phyloP scores from a whole-genome alignment of 257 asterid species.

The Solanum tarapatanum region DNA sequence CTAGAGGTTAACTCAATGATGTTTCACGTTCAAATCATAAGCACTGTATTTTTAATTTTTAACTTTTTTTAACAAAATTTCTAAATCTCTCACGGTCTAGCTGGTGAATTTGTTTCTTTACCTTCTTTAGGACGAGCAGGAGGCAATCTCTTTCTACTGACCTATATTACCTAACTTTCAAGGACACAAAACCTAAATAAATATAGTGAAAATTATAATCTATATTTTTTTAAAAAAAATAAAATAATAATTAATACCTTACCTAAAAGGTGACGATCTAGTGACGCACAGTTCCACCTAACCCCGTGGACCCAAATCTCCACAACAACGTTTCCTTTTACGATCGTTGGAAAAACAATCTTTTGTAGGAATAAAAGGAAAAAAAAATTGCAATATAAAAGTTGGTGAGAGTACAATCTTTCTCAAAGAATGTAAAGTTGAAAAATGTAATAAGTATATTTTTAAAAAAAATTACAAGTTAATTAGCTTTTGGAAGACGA shows the following conservation, averaged over 20 bases:
- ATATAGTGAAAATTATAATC: background rate
- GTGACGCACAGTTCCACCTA: background rate
- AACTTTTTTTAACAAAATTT: background rate
- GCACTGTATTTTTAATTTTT: background rate
- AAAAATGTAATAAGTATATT: too few species aligned
- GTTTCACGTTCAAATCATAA: accelerated
- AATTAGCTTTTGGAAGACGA: background rate
- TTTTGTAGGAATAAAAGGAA: background rate
- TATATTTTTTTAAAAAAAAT: too few species aligned
- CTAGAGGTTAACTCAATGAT: background rate
- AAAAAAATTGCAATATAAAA: background rate
- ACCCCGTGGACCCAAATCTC: background rate
- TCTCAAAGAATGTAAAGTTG: background rate
- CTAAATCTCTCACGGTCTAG: accelerated
- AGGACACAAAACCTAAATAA: background rate
- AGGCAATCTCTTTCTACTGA: background rate
- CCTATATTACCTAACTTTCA: background rate
- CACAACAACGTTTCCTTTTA: background rate
- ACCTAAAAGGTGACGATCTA: background rate
- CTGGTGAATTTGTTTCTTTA: background rate
- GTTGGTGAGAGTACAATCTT: background rate
- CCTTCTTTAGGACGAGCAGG: background rate
- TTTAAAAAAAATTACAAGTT: accelerated
- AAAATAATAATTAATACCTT: background rate
- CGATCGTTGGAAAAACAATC: background rate